phyloP scores from a whole-genome alignment of 495 filamentous ascomycete genomes.

The Penicillium crystallinum region DNA sequence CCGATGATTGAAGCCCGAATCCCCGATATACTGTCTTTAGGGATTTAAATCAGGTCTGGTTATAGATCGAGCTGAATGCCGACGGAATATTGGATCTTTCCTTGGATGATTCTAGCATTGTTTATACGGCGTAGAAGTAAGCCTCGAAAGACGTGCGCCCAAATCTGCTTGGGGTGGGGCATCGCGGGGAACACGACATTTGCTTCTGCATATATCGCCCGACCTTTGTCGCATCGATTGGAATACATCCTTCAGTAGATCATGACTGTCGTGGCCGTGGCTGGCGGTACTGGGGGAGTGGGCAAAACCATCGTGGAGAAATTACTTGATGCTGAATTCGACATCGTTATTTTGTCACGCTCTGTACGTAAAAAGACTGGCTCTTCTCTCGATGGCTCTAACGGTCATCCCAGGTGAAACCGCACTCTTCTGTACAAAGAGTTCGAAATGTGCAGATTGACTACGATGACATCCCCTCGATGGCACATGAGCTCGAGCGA shows the following conservation, averaged over 20 bases:
- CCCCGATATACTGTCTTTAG: constrained; percentile 12
- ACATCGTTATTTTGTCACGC: constrained; percentile 43
- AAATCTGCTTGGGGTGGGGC: neutral
- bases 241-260: neutral
- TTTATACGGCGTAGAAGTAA: neutral
- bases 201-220: neutral
- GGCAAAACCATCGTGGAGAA: constrained; percentile 49
- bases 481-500: constrained; percentile 38
- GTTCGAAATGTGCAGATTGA: constrained; percentile 27
- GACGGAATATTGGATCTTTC: neutral
- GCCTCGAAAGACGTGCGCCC: neutral
- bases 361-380: constrained; percentile 6
- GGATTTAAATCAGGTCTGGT: neutral
- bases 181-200: constrained; percentile 1
- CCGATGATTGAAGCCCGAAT: constrained; percentile 27
- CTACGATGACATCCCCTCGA: constrained; percentile 36
- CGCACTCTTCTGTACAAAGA: constrained; percentile 4
- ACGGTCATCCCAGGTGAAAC: constrained; percentile 5
- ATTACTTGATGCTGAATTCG: constrained; percentile 32
- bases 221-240: no score
- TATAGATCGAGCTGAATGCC: neutral
- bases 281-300: constrained; percentile 49
- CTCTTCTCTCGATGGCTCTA: constrained; percentile 16
- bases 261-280: constrained; percentile 46
- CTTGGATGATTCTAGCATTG: neutral